Percentiles rank a stretch among this genome's conserved stretches.
Evolutionary conservation across 1,284 basidiomycete species (phyloP).

Genomic region (Ganoderma resinaceum): DNA sequence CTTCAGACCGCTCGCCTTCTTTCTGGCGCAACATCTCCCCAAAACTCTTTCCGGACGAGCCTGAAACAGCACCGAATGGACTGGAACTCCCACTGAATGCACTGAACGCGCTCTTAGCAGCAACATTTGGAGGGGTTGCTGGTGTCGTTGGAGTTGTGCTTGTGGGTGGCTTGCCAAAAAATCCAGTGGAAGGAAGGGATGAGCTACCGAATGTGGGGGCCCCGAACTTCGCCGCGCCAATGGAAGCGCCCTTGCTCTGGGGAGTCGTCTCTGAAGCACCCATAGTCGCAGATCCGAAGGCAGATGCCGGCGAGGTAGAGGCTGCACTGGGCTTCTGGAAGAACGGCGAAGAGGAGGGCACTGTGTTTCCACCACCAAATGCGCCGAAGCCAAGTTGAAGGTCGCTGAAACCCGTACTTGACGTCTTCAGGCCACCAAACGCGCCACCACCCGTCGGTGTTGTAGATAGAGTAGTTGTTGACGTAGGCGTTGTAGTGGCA

Average conservation of each 20-base stretch:
- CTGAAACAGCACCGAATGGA: slow-evolving; percentile 48
- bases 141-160: slow-evolving; percentile 34
- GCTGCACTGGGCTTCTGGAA: slow-evolving; percentile 48
- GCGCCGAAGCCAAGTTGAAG: slow-evolving; percentile 50
- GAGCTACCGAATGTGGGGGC: slow-evolving; percentile 24
- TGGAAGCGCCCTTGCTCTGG: slow-evolving; percentile 9
- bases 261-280: slow-evolving; percentile 24
- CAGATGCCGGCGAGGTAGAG: slow-evolving; percentile 14
- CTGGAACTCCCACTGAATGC: slow-evolving; percentile 53
- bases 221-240: slow-evolving; percentile 28
- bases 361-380: slow-evolving; percentile 39
- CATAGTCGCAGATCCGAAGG: slow-evolving; percentile 29
- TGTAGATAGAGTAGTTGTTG: slow-evolving; percentile 18
- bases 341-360: slow-evolving; percentile 58
- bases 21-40: slow-evolving; percentile 46
- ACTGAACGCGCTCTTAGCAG: slow-evolving; percentile 49
- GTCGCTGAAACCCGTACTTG: slow-evolving; percentile 45
- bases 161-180: slow-evolving; percentile 27
- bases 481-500: slow-evolving; percentile 1
- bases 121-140: slow-evolving; percentile 40
- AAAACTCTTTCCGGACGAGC: slow-evolving; percentile 46
- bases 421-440: slow-evolving; percentile 40
- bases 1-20: slow-evolving; percentile 36
- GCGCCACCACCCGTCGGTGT: slow-evolving; percentile 20
- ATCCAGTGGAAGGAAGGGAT: slow-evolving; percentile 11